Conservation (phyloP, 129 eudicot species). For the Pittosporum tobira region DNA sequence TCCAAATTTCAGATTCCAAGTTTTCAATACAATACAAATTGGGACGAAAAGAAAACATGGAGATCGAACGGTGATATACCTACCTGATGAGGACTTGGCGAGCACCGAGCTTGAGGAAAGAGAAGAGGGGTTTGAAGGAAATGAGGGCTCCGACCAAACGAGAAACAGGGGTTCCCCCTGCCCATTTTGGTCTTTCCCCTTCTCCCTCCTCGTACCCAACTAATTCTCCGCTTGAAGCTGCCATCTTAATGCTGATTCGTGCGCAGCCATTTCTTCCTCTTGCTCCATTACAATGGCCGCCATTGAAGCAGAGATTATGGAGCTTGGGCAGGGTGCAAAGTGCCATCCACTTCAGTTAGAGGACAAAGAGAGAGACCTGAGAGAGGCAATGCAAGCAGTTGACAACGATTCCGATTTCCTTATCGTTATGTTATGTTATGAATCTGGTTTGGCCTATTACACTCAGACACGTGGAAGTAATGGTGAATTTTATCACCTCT, state of each 20-base stretch:
- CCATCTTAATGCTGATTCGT: constrained; percentile 19
- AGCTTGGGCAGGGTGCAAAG: constrained; percentile 10
- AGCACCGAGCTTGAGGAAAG: constrained; percentile 81
- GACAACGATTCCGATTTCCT: not conserved
- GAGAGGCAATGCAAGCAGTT: not conserved
- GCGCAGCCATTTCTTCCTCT: not conserved
- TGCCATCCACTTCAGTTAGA: constrained; percentile 12
- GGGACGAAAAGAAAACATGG: not conserved
- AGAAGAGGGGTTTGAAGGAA: constrained; percentile 71
- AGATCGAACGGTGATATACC: not conserved
- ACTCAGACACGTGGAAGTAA: not conserved
- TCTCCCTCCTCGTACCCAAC: constrained; percentile 62
- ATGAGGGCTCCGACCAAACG: constrained; percentile 82
- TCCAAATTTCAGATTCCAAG: constrained; percentile 16
- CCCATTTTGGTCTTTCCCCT: constrained; percentile 83
- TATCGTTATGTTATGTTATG: not conserved
- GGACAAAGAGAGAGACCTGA: not conserved
- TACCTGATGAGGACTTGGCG: constrained; percentile 89
- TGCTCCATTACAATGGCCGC: not conserved
- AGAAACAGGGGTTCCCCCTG: constrained; percentile 86
- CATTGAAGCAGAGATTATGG: not conserved
- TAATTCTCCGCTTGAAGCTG: constrained; percentile 34
- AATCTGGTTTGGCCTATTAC: not conserved
- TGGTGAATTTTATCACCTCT: too few relatives aligned
- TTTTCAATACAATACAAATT: not conserved